These are phyloP conservation scores for Pyrenula aspistea DNA, from an alignment of 495 filamentous ascomycete species.

Conservation along the genomic window DNA sequence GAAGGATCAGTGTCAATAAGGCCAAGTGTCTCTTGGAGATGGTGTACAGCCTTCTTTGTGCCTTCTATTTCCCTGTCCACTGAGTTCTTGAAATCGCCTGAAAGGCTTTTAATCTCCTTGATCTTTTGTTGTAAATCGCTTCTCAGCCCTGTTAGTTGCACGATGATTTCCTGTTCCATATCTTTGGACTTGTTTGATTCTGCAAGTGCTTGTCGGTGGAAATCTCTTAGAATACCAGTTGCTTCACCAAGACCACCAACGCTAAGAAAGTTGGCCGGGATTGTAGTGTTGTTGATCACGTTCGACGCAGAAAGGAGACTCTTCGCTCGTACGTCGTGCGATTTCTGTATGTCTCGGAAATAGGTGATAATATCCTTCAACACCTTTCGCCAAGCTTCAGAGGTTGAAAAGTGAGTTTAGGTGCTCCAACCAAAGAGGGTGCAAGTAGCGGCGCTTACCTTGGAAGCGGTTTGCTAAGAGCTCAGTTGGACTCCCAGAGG, in stretches of 20 bases:
- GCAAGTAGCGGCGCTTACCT: slow-evolving; percentile 42
- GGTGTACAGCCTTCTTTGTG: slow-evolving; percentile 54
- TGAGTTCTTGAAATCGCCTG: slow-evolving; percentile 85
- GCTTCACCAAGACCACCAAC: slow-evolving; percentile 80
- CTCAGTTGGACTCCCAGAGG: slow-evolving; percentile 76
- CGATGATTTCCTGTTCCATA: slow-evolving; percentile 83
- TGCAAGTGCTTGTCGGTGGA: slow-evolving; percentile 67
- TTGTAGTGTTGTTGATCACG: slow-evolving; percentile 64
- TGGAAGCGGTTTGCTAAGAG: slow-evolving; percentile 82
- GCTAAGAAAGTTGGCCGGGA: slow-evolving; percentile 59
- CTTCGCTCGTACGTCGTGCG: slow-evolving; percentile 80
- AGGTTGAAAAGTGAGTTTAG: slow-evolving; percentile 12
- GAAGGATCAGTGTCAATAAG: slow-evolving; percentile 65
- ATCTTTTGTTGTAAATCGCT: slow-evolving; percentile 90
- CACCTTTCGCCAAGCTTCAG: slow-evolving; percentile 81
- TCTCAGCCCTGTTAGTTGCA: slow-evolving; percentile 70
- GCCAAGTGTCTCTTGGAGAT: slow-evolving; percentile 68
- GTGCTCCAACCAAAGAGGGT: neutral
- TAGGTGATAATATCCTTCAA: slow-evolving; percentile 92
- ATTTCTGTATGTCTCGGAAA: slow-evolving; percentile 83
- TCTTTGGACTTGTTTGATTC: slow-evolving; percentile 85
- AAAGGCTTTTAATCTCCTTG: slow-evolving; percentile 89
- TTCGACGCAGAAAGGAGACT: slow-evolving; percentile 72
- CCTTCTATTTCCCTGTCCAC: slow-evolving; percentile 44
- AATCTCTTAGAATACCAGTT: slow-evolving; percentile 63